phyloP scores from a whole-genome alignment of 345 rosid genomes.

The Aegle marmelos region DNA sequence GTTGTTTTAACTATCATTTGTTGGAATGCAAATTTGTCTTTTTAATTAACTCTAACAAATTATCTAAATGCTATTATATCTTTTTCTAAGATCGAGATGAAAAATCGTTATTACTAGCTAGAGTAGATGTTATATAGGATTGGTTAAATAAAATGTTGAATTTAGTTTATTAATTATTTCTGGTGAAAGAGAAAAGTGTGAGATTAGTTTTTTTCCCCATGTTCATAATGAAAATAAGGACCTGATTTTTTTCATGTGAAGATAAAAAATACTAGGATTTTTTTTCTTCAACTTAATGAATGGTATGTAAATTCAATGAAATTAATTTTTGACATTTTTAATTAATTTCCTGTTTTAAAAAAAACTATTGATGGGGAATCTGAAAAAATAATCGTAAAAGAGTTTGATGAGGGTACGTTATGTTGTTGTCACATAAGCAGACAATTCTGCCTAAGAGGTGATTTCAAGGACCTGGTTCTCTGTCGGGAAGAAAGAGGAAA shows the following conservation, averaged over 20 bases:
- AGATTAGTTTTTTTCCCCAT: background rate
- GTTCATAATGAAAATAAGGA: background rate
- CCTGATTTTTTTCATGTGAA: background rate
- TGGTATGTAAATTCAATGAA: background rate
- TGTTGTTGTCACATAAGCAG: background rate
- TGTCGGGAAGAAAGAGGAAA: conserved; percentile 58
- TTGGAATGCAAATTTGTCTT: background rate
- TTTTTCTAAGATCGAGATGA: too few relatives aligned
- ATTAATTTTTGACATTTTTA: background rate
- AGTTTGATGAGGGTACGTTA: background rate
- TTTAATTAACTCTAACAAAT: background rate
- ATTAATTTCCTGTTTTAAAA: background rate
- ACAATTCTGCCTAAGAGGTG: background rate
- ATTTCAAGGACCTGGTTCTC: conserved; percentile 27
- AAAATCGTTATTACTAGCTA: too few relatives aligned
- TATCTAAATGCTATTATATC: too few relatives aligned
- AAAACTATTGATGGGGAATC: background rate
- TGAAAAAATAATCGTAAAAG: background rate
- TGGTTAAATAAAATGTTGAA: too few relatives aligned
- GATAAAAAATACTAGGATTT: too few relatives aligned
- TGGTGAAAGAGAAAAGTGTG: background rate
- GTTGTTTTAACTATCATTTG: background rate
- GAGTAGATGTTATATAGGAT: too few relatives aligned
- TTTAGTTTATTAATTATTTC: too few relatives aligned
- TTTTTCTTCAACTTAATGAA: too few relatives aligned